Conservation (phyloP, 2,329 filamentous ascomycete species). For the Penicillium sp. region DNA sequence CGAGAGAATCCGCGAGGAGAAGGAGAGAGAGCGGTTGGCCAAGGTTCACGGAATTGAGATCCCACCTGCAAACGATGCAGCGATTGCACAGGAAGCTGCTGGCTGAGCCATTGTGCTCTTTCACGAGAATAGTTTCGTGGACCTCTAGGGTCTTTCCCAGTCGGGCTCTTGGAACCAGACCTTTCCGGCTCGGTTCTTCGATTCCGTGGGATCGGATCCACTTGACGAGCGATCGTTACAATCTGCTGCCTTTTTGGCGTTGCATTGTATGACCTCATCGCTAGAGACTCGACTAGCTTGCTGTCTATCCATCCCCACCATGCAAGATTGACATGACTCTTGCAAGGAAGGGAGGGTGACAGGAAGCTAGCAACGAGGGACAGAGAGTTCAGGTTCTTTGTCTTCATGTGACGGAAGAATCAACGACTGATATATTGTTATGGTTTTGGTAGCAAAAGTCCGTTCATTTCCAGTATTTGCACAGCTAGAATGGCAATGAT, state of each 20-base stretch:
- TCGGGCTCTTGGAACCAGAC: constrained; percentile 7
- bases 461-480: constrained; percentile 21
- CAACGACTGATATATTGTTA: constrained; percentile 31
- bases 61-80: constrained; percentile 19
- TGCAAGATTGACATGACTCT: background rate
- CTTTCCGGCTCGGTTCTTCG: constrained; percentile 6
- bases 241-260: constrained; percentile 5
- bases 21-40: constrained; percentile 69
- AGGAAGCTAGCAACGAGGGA: constrained; percentile 18
- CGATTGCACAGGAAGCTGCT: constrained; percentile 24
- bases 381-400: constrained; percentile 28
- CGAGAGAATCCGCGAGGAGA: constrained; percentile 68
- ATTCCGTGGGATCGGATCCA: constrained; percentile 22
- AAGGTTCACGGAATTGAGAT: constrained; percentile 24
- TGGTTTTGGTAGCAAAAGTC: constrained; percentile 33
- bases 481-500: constrained; percentile 6
- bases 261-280: constrained; percentile 21
- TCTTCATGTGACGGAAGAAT: constrained; percentile 26
- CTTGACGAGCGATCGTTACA: constrained; percentile 28
- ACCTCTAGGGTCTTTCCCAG: constrained; percentile 24
- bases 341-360: constrained; percentile 7
- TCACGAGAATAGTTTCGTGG: constrained; percentile 28
- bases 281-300: constrained; percentile 25
- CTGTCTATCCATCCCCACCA: constrained; percentile 7
- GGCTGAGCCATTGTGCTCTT: constrained; percentile 24